phyloP scores from a whole-genome alignment of 2,329 filamentous ascomycete species.

The Neonectria magnoliae region DNA sequence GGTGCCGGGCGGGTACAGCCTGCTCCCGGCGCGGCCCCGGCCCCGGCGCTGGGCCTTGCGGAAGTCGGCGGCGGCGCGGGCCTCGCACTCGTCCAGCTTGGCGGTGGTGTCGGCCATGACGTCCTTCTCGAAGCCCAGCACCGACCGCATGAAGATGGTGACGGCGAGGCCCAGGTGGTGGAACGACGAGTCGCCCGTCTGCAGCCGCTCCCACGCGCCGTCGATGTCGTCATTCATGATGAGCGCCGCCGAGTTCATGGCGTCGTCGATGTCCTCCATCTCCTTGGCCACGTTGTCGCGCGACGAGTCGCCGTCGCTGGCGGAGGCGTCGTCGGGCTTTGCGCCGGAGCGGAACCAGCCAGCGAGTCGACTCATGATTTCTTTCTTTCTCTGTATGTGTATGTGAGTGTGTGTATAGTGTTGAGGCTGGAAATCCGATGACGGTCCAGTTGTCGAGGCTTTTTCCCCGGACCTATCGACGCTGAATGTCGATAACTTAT shows the following conservation, averaged over 20 bases:
- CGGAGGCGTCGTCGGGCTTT: conserved; percentile 48
- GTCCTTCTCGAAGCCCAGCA: conserved; percentile 91
- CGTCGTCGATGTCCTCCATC: conserved; percentile 66
- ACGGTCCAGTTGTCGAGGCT: background rate
- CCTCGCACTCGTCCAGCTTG: conserved; percentile 79
- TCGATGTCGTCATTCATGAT: conserved; percentile 94
- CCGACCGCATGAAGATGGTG: conserved; percentile 84
- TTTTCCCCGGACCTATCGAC: background rate
- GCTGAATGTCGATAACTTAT: background rate
- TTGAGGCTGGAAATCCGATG: background rate
- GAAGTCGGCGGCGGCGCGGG: conserved; percentile 78
- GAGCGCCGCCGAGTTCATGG: conserved; percentile 71
- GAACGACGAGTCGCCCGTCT: conserved; percentile 82
- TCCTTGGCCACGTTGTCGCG: conserved; percentile 53
- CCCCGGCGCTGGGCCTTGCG: conserved; percentile 76
- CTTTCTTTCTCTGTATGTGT: too few relatives aligned
- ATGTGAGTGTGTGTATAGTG: background rate
- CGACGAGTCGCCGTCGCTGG: conserved; percentile 43
- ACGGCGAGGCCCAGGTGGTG: conserved; percentile 86
- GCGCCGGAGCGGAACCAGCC: conserved; percentile 62
- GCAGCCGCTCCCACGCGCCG: conserved; percentile 78
- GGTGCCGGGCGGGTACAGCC: conserved; percentile 81
- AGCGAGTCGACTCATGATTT: conserved; percentile 58
- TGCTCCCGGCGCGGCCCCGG: conserved; percentile 46
- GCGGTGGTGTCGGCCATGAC: conserved; percentile 85